These are phyloP conservation scores for Diplotaxis tenuifolia DNA, from an alignment of 345 rosid genomes.

Conservation along the genomic window DNA sequence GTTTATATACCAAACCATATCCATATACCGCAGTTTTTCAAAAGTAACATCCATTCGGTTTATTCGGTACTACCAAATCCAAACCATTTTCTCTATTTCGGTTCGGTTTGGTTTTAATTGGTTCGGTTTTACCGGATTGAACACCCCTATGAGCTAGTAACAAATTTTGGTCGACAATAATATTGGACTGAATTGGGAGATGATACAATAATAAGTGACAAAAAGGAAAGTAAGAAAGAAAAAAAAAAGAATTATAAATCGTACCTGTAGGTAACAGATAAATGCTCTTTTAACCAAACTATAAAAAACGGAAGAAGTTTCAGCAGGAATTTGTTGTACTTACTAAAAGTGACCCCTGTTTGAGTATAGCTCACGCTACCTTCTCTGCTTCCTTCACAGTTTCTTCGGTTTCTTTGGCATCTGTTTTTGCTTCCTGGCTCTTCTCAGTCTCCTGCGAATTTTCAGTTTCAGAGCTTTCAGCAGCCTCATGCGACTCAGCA, in stretches of 20 bases:
- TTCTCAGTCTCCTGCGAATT: neutral
- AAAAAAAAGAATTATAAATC: constrained; percentile 24
- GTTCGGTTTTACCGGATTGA: no score
- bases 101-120: no score
- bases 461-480: constrained; percentile 17
- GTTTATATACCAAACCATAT: no score
- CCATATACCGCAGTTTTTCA: no score
- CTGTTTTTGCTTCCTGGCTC: constrained; percentile 22
- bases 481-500: constrained; percentile 18
- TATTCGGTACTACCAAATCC: no score
- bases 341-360: neutral
- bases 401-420: constrained; percentile 19
- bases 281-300: constrained; percentile 25
- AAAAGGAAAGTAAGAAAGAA: no score
- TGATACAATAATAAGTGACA: constrained; percentile 21
- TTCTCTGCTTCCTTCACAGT: constrained; percentile 29
- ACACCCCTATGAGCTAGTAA: constrained; percentile 26
- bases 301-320: no score
- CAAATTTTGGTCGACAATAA: constrained; percentile 28
- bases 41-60: no score
- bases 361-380: constrained; percentile 15
- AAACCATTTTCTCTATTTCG: no score
- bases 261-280: constrained; percentile 27
- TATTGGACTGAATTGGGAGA: constrained; percentile 24
- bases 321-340: neutral